A percentile compares a stretch with the other conserved stretches of the same genome.
These are phyloP conservation scores for Aquilaria sinensis DNA, from an alignment of 345 rosid genomes.

Conservation along the genomic window DNA sequence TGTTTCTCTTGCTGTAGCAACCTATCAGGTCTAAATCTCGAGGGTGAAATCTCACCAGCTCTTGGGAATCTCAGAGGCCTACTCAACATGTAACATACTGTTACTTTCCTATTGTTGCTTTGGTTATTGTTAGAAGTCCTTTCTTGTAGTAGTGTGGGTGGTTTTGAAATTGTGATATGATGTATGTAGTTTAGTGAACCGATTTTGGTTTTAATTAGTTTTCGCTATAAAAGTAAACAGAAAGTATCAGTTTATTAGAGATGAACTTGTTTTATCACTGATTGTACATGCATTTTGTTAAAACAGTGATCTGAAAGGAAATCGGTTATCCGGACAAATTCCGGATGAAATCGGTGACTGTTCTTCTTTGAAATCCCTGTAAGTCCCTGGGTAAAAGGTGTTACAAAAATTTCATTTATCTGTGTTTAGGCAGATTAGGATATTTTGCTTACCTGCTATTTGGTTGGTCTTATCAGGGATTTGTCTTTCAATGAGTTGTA, in stretches of 20 bases:
- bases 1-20: constrained; percentile 44
- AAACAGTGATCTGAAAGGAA: constrained; percentile 67
- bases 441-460: constrained; percentile 1
- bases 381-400: constrained; percentile 22
- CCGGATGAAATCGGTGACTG: constrained; percentile 98
- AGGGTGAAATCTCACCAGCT: constrained; percentile 86
- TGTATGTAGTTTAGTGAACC: too few species aligned
- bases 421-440: background rate
- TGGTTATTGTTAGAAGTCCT: too few species aligned
- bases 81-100: constrained; percentile 41
- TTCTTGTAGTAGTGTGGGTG: too few species aligned
- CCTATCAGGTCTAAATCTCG: constrained; percentile 85
- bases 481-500: constrained; percentile 73
- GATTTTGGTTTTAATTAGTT: too few species aligned
- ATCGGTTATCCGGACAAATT: constrained; percentile 82
- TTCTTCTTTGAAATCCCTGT: constrained; percentile 66
- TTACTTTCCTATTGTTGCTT: constrained; percentile 5
- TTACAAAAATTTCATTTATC: background rate
- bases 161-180: too few species aligned
- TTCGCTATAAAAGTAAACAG: too few species aligned
- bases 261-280: background rate
- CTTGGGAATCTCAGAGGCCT: constrained; percentile 80
- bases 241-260: background rate
- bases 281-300: constrained; percentile 8
- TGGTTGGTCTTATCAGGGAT: constrained; percentile 46